These are phyloP conservation scores for Alloteropsis semialata DNA, from an alignment of 176 grass and related monocot genomes.

Conservation along the genomic window DNA sequence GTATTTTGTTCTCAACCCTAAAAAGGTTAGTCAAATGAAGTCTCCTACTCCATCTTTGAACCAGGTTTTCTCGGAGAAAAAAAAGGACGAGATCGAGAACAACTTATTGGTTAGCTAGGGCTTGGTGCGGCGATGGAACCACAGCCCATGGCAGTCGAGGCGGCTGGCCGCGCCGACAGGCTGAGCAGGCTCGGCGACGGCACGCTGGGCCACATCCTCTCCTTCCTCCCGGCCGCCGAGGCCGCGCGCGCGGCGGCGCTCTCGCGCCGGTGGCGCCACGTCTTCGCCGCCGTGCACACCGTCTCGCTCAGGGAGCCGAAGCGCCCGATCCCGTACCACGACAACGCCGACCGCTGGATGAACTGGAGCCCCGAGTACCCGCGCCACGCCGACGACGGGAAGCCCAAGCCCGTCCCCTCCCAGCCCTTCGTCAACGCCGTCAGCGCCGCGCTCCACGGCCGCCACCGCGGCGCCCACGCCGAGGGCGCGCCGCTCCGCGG, in stretches of 20 bases:
- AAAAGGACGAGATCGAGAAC: too few species aligned
- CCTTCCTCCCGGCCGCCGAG: neutral
- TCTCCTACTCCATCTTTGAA: too few species aligned
- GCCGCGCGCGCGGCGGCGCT: neutral
- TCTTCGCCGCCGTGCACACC: conserved; percentile 5
- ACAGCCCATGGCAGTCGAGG: neutral
- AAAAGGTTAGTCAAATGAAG: too few species aligned
- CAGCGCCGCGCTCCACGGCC: neutral
- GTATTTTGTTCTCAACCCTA: too few species aligned
- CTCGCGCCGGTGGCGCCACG: neutral
- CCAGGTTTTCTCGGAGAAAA: too few species aligned
- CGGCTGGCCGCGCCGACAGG: neutral
- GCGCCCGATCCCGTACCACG: too few species aligned
- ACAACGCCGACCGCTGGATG: too few species aligned
- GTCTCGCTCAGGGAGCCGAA: neutral
- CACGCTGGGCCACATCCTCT: neutral
- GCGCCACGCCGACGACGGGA: neutral
- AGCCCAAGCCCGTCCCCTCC: neutral
- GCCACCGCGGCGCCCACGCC: neutral
- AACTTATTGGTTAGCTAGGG: too few species aligned
- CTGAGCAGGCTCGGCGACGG: neutral
- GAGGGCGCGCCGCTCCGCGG: neutral
- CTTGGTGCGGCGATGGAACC: too few species aligned
- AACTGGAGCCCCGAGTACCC: too few species aligned
- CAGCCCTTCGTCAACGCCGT: too few species aligned